These are phyloP conservation scores for Termitomyces eurrhizus DNA, from an alignment of 768 basidiomycete genomes.

Conservation along the genomic window DNA sequence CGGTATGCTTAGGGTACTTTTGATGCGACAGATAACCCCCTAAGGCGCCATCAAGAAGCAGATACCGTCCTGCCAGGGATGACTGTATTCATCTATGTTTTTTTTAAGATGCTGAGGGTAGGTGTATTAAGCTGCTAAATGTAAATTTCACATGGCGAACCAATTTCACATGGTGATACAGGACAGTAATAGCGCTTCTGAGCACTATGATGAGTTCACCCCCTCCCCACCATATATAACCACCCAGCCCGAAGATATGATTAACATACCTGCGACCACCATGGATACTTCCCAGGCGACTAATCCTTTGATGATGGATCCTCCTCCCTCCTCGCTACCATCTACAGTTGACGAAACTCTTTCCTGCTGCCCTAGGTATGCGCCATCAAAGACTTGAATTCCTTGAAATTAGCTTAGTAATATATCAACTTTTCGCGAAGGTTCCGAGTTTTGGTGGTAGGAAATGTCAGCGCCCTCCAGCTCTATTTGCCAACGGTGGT, in stretches of 20 bases:
- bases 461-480: neutral
- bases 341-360: neutral
- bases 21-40: no score
- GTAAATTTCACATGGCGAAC: no score
- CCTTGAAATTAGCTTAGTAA: neutral
- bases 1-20: no score
- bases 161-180: no score
- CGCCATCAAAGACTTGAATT: neutral
- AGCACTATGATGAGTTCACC: neutral
- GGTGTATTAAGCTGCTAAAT: no score
- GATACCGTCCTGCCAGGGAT: no score
- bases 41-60: no score
- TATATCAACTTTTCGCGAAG: neutral
- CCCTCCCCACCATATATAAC: neutral
- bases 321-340: neutral
- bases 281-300: neutral
- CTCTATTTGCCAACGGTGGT: neutral
- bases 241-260: neutral
- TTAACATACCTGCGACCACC: neutral
- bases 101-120: no score
- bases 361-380: neutral
- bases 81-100: no score
- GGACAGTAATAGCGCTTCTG: neutral
- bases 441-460: constrained; percentile 1
- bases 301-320: neutral